Conservation (phyloP, 2,329 filamentous ascomycete genomes). For the Colletotrichum sp. region DNA sequence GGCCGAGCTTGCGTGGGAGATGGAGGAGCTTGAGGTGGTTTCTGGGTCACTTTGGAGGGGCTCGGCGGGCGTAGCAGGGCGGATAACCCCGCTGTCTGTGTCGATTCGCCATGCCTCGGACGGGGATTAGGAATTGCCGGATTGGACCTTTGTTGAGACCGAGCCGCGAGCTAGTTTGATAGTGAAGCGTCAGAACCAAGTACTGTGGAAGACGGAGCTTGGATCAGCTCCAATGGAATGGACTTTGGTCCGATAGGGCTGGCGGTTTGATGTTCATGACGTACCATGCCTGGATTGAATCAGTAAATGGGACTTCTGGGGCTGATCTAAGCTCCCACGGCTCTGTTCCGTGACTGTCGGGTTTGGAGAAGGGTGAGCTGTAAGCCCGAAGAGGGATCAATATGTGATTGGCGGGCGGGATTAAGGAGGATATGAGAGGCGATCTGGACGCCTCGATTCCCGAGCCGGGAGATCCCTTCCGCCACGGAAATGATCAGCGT, state of each 20-base stretch:
- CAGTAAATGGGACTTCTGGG: neutral
- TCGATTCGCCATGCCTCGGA: neutral
- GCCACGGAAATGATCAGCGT: neutral
- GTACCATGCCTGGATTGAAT: neutral
- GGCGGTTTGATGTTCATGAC: neutral
- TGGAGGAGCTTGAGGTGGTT: neutral
- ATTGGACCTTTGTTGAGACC: neutral
- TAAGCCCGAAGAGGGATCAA: neutral
- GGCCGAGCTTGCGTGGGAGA: neutral
- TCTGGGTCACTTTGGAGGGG: neutral
- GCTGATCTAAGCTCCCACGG: neutral
- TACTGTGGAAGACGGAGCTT: neutral
- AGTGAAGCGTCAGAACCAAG: neutral
- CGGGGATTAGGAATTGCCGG: neutral
- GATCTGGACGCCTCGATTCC: neutral
- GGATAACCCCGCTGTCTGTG: neutral
- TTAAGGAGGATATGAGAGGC: neutral
- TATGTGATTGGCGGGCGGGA: neutral
- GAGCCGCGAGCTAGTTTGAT: neutral
- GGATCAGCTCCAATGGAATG: neutral
- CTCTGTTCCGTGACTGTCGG: neutral
- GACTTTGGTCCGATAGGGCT: neutral
- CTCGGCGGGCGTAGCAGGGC: neutral
- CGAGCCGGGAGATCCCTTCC: neutral
- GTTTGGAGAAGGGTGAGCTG: neutral